Percentiles rank a stretch among this genome's conserved stretches.
Conservation (phyloP, 768 basidiomycete species). For the Leccinum uliginosum region DNA sequence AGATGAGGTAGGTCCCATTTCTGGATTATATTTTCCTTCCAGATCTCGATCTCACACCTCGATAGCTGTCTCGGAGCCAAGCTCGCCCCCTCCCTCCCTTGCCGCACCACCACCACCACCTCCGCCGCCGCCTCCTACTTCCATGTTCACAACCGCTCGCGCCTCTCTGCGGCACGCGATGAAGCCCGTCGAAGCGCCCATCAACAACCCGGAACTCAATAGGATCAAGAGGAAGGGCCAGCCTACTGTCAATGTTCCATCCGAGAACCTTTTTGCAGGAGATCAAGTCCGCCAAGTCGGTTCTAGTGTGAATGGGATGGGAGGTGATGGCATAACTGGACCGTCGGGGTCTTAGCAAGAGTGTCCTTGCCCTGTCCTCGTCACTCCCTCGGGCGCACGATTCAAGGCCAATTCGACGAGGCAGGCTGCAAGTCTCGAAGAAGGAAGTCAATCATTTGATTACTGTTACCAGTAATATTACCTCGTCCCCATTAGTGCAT, state of each 20-base stretch:
- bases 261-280: slow-evolving; percentile 78
- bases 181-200: slow-evolving; percentile 61
- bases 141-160: slow-evolving; percentile 55
- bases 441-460: too few relatives aligned
- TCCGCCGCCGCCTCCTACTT: slow-evolving; percentile 33
- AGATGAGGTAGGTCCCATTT: slow-evolving; percentile 42
- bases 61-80: slow-evolving; percentile 44
- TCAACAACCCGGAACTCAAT: slow-evolving; percentile 41
- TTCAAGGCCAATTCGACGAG: too few relatives aligned
- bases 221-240: slow-evolving; percentile 47
- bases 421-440: too few relatives aligned
- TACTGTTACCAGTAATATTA: too few relatives aligned
- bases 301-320: slow-evolving; percentile 18
- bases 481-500: too few relatives aligned
- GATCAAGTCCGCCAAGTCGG: slow-evolving; percentile 68
- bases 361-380: slow-evolving; percentile 9
- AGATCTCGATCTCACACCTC: slow-evolving; percentile 1
- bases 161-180: slow-evolving; percentile 55
- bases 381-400: too few relatives aligned
- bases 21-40: neutral
- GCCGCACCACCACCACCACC: slow-evolving; percentile 45
- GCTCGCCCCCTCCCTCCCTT: slow-evolving; percentile 5
- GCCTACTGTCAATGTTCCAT: slow-evolving; percentile 66
- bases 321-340: slow-evolving; percentile 18
- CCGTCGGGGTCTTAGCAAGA: slow-evolving; percentile 30